Evolutionary conservation across 345 rosid genomes (phyloP), one percentile per base, ranked within the genome.

Genomic region (Eutrema heterophyllum): DNA sequence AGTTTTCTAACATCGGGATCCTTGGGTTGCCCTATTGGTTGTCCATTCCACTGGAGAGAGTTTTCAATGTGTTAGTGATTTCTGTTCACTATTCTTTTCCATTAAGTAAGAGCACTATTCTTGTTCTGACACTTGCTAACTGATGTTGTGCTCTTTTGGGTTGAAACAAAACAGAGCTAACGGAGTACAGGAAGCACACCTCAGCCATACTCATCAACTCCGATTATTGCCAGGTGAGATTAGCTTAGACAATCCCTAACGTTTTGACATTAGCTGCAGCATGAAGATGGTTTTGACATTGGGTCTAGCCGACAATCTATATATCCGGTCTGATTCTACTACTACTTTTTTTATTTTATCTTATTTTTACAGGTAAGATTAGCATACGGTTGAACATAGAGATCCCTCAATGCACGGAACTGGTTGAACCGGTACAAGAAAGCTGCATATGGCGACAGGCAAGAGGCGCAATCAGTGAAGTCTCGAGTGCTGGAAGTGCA

Each of bases 1-100:
- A 80, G 73, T 84, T 92, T 69, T 87, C 96, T 39, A 92, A 92
- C 74, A 84, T 86, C 64, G 87, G 88, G 72, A 71, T 82, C 63
- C 92, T 95, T 75, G 97, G 98, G 72, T 81, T 95, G 57, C 97
- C 99, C 32, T 95, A 90, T 72, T 90, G 99, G 99, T 52, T 84
- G 60, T 58, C 82, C 65, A 75, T 62, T 74, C 91, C 86, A 50
- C 66, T 92, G 64, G 99, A 92, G 80, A 87, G 82, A 74, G 83
- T 86, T 78, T 86, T 82, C 71, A 74, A 89, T 61, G 40, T 60
- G 99, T 95, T 69, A 90, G 99, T 88, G 61, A 40, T 57, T 40
- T 21, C 6, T 46, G 41, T 30, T 66, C 52, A 52, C 27, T 18
- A 10, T 50, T 5, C 29, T 56, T 67, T 7, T 46, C 27, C 63